Percentiles rank a stretch among this genome's conserved stretches.
Conservation (phyloP, 2,329 filamentous ascomycete genomes). For the Penicillium sumatraense region DNA sequence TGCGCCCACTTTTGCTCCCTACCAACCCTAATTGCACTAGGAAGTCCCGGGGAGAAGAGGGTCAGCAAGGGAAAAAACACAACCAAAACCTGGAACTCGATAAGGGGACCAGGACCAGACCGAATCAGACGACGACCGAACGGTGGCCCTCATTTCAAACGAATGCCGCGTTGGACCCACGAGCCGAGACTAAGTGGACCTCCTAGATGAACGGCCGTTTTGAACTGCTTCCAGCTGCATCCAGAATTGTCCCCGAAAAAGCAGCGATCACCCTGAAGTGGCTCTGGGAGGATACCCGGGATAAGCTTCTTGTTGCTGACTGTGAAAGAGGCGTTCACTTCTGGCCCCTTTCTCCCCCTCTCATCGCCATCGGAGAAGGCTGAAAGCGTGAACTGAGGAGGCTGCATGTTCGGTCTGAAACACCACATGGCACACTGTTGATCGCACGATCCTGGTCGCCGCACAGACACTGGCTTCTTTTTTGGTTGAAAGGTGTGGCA, state of each 20-base stretch:
- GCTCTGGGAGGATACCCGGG: background rate
- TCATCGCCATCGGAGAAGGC: background rate
- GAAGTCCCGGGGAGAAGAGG: background rate
- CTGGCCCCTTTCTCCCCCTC: too few species aligned
- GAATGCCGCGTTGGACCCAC: constrained; percentile 20
- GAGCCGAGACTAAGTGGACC: constrained; percentile 24
- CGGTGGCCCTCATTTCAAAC: constrained; percentile 15
- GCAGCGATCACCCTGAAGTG: background rate
- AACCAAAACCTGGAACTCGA: background rate
- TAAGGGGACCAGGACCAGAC: background rate
- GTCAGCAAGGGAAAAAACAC: background rate
- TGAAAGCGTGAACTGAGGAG: background rate
- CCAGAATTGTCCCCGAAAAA: constrained; percentile 8
- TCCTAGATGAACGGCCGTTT: constrained; percentile 21
- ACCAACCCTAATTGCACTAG: background rate
- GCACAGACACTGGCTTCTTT: constrained; percentile 10
- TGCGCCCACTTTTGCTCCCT: too few species aligned
- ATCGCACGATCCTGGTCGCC: constrained; percentile 7
- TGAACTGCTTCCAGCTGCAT: constrained; percentile 16
- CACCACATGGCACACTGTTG: constrained; percentile 21
- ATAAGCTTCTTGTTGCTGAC: background rate
- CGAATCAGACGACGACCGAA: constrained; percentile 15
- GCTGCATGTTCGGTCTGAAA: constrained; percentile 18
- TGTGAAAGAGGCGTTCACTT: background rate
- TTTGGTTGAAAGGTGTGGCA: background rate